Evolutionary conservation across 345 rosid species (phyloP), one percentile per base, ranked within the genome.

Genomic region (Garcia nutans): DNA sequence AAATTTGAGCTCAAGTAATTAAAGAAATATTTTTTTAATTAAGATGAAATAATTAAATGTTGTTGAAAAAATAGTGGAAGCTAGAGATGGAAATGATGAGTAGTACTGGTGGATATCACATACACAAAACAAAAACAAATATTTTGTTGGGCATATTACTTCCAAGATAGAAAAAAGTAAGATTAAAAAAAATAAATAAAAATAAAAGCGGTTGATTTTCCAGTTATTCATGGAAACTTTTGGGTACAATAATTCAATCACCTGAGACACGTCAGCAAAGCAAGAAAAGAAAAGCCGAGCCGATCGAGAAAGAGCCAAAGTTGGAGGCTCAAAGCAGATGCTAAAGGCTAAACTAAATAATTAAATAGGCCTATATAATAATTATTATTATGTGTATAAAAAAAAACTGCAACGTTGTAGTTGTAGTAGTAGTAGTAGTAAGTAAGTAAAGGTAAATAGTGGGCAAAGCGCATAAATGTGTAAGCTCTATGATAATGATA

Each of bases 211-310:
- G 80, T 42, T 28, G 23, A 10, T 3, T 79, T 72, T 71, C 64
- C 71, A 71, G 80, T 72, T 77, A 54, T 74, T 78, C 74, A 73
- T 84, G 84, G 81, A 79, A 82, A 81, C 84, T 83, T 88, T 84
- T 76, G 71, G 77, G 67, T 24, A 60, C 87, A 82, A 85, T 84
- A 82, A 81, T 84, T 76, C 84, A 82, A 73, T 75, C 86, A 82
- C 83, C 77, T 85, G 86, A 78, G 62, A 79, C 83, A 85, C 82
- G 81, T 80, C 72, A 75, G 65, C 77, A 56, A 61, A 42, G 19
- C 31, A 37, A 37, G 41, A 37, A 37, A 70, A 84, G 57, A 74
- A 74, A 75, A 87, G 82, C 85, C 82, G 79, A 81, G 80, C 82
- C 85, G 71, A 72, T 54, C 61, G 67, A 73, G 76, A 70, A 73